Percentiles rank a stretch among this genome's conserved stretches.
Conservation (phyloP, 2,329 filamentous ascomycete species). For the Xylariaceae sp. region DNA sequence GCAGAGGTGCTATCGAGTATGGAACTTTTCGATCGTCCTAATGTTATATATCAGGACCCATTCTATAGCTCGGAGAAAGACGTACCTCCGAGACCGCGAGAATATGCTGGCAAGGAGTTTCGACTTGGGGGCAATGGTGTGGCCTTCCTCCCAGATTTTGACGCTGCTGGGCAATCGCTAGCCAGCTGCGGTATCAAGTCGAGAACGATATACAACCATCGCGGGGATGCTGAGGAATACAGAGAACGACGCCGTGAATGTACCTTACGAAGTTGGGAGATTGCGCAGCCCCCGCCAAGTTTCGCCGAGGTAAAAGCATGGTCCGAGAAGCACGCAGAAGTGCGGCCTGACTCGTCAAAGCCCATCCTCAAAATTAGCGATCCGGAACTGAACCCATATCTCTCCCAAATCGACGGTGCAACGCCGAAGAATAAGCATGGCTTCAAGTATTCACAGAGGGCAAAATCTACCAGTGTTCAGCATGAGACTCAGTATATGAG, state of each 20-base stretch:
- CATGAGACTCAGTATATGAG: slow-evolving; percentile 94
- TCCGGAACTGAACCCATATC: slow-evolving; percentile 33
- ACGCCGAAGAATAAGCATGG: slow-evolving; percentile 78
- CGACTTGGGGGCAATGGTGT: slow-evolving; percentile 68
- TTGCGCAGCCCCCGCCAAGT: slow-evolving; percentile 64
- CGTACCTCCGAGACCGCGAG: slow-evolving; percentile 67
- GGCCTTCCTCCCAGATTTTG: slow-evolving; percentile 75
- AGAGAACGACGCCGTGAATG: slow-evolving; percentile 52
- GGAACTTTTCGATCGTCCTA: slow-evolving; percentile 51
- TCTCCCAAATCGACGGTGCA: slow-evolving; percentile 84
- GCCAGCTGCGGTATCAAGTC: slow-evolving; percentile 52
- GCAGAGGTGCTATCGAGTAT: slow-evolving; percentile 52
- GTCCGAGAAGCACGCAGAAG: slow-evolving; percentile 44
- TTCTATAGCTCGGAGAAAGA: slow-evolving; percentile 82
- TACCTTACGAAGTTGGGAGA: slow-evolving; percentile 68
- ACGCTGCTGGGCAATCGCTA: slow-evolving; percentile 53
- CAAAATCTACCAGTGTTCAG: slow-evolving; percentile 67
- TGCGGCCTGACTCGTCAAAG: slow-evolving; percentile 15
- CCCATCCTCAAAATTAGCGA: slow-evolving; percentile 22
- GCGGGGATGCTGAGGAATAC: slow-evolving; percentile 46
- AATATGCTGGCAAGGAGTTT: slow-evolving; percentile 87
- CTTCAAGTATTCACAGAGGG: slow-evolving; percentile 79
- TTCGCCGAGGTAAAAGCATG: slow-evolving; percentile 65
- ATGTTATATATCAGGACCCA: slow-evolving; percentile 75
- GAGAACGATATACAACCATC: slow-evolving; percentile 44